Evolutionary conservation across 2,329 filamentous ascomycete genomes (phyloP).

Genomic region (Apiospora sp.): DNA sequence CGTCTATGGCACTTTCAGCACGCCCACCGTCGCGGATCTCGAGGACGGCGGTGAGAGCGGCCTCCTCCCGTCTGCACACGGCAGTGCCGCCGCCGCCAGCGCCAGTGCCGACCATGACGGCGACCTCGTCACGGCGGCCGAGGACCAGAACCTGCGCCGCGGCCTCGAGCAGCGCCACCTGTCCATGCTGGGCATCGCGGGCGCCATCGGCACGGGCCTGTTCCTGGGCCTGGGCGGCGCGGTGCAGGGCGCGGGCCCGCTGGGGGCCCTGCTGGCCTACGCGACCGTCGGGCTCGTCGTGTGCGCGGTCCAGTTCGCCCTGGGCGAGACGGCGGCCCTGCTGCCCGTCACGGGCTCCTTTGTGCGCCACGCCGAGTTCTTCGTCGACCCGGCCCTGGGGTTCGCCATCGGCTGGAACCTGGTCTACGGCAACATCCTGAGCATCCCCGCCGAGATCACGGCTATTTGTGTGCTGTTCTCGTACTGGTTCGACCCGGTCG

Average conservation of each 20-base stretch:
- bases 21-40: background rate
- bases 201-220: constrained; percentile 77
- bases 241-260: constrained; percentile 64
- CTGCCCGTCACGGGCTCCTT: constrained; percentile 80
- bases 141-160: constrained; percentile 57
- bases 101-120: constrained; percentile 40
- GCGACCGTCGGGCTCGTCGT: constrained; percentile 74
- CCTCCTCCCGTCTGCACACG: background rate
- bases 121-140: constrained; percentile 56
- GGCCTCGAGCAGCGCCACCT: constrained; percentile 63
- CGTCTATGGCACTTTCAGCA: background rate
- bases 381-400: constrained; percentile 81
- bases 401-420: constrained; percentile 78
- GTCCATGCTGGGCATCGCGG: constrained; percentile 73
- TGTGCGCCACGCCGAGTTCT: constrained; percentile 80
- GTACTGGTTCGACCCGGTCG: constrained; percentile 60
- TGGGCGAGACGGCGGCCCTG: constrained; percentile 88
- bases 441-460: constrained; percentile 66
- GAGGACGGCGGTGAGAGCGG: constrained; percentile 16
- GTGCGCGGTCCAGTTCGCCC: constrained; percentile 81
- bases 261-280: constrained; percentile 76
- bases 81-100: background rate
- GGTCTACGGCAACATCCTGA: constrained; percentile 62
- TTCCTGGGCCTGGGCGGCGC: constrained; percentile 73
- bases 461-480: constrained; percentile 61